Percentiles rank a stretch among this genome's conserved stretches.
phyloP scores from a whole-genome alignment of 2,329 filamentous ascomycete species.

The Alternaria gansuensis region DNA sequence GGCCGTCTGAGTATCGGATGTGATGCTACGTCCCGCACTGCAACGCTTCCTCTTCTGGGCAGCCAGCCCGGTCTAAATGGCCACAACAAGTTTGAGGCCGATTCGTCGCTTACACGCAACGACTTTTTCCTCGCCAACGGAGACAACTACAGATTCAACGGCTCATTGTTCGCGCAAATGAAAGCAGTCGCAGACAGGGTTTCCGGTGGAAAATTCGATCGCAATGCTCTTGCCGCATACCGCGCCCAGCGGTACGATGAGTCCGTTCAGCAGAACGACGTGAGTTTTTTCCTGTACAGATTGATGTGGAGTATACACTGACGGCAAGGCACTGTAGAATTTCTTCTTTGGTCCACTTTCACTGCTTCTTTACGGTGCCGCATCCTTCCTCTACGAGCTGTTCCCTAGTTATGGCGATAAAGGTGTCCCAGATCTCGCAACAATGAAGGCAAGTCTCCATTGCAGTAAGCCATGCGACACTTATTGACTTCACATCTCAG shows the following conservation, averaged over 20 bases:
- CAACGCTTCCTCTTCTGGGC: slow-evolving; percentile 42
- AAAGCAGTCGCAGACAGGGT: slow-evolving; percentile 39
- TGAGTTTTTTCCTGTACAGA: too few relatives aligned
- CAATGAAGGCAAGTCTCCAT: slow-evolving; percentile 18
- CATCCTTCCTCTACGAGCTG: slow-evolving; percentile 57
- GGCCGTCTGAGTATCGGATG: slow-evolving; percentile 58
- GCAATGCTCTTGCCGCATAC: slow-evolving; percentile 51
- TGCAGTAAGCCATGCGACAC: neutral
- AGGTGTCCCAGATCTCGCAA: slow-evolving; percentile 30
- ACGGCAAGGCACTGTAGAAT: neutral
- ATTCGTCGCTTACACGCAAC: slow-evolving; percentile 55
- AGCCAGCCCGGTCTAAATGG: slow-evolving; percentile 55
- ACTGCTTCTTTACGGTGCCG: slow-evolving; percentile 55
- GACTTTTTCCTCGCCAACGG: slow-evolving; percentile 52
- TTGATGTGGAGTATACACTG: too few relatives aligned
- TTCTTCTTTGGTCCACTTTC: slow-evolving; percentile 57
- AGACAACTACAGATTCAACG: slow-evolving; percentile 55
- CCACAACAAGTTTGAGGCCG: slow-evolving; percentile 57
- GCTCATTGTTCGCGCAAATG: slow-evolving; percentile 54
- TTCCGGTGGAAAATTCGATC: slow-evolving; percentile 51
- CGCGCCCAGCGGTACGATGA: slow-evolving; percentile 54
- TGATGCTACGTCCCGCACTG: slow-evolving; percentile 56
- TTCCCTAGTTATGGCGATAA: slow-evolving; percentile 47
- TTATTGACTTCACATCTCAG: neutral
- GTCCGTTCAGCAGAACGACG: slow-evolving; percentile 42